Evolutionary conservation across 768 basidiomycete species (phyloP), one percentile per base, ranked within the genome.

Genomic region (Boletus barrowsii): DNA sequence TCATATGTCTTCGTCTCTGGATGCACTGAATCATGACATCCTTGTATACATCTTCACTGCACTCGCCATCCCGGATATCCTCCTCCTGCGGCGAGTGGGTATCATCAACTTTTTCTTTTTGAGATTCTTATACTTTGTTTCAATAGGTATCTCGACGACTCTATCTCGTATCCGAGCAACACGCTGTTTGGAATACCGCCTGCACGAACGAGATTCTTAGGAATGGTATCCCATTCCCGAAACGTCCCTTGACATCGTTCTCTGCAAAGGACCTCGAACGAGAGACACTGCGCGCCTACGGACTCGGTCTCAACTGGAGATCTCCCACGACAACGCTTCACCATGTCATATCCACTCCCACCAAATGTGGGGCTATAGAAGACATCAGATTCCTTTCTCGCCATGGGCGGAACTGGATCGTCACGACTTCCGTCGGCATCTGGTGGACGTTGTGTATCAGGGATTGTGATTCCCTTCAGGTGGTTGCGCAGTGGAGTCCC

Each of bases 371-470:
- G 0, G 66, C 75, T 1, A 74, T 88, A 15, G 76, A 79, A 14
- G 76, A 82, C 11, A 72, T 87, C 15, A 77, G 73, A 14, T 82
- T 88, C 58, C 51, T 87, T 0, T 79, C 78, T 9, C 76, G 76
- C 6, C 67, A 67, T 37, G 75, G 67, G 1, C 75, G 72, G 8
- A 70, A 65, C 42, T 76, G 80, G 66, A 49, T 87, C 4, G 47
- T 85, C 51, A 80, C 80, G 8, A 74, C 83, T 10, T 83, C 82
- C 4, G 80, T 79, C 55, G 75, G 76, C 7, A 79, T 88, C 47
- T 88, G 86, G 86, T 81, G 82, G 39, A 71, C 74, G 17, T 59
- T 87, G 44, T 72, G 75, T 1, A 60, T 84, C 18, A 86, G 86
- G 82, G 75, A 82, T 51, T 62, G 50, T 26, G 49, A 60, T 40